Evolutionary conservation across 768 basidiomycete species (phyloP).

Genomic region (Dacryopinax primogenitus): DNA sequence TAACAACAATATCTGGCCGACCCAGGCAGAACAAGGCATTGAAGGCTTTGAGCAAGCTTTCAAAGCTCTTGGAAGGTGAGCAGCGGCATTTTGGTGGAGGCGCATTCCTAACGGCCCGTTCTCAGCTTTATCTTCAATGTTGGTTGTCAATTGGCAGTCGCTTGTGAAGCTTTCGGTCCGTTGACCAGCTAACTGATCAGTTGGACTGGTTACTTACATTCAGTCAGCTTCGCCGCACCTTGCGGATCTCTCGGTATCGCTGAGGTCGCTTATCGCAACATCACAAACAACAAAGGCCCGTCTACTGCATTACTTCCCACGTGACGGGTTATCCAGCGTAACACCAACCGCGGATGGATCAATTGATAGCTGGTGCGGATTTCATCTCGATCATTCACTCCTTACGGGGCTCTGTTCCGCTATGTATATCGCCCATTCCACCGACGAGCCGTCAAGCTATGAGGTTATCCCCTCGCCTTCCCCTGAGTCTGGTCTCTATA

Average conservation of each 20-base stretch:
- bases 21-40: slow-evolving; percentile 41
- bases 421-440: slow-evolving; percentile 56
- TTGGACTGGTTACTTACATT: slow-evolving; percentile 7
- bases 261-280: slow-evolving; percentile 55
- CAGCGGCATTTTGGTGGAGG: not conserved
- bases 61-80: slow-evolving; percentile 64
- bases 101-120: not conserved
- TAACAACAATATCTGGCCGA: slow-evolving; percentile 70
- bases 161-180: slow-evolving; percentile 83
- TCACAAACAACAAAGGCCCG: slow-evolving; percentile 85
- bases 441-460: slow-evolving; percentile 28
- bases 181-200: not conserved
- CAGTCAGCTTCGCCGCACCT: slow-evolving; percentile 49
- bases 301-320: slow-evolving; percentile 89
- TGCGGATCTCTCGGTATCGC: slow-evolving; percentile 50
- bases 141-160: slow-evolving; percentile 65
- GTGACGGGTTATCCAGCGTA: slow-evolving; percentile 27
- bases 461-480: slow-evolving; percentile 52
- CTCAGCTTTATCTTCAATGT: slow-evolving; percentile 65
- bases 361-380: slow-evolving; percentile 87
- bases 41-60: slow-evolving; percentile 78
- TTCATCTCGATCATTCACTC: slow-evolving; percentile 72
- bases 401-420: slow-evolving; percentile 91
- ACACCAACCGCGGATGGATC: slow-evolving; percentile 42
- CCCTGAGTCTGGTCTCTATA: slow-evolving; percentile 74